phyloP scores from a whole-genome alignment of 371 early-diverging fungal species.

The Mucor circinelloides region DNA sequence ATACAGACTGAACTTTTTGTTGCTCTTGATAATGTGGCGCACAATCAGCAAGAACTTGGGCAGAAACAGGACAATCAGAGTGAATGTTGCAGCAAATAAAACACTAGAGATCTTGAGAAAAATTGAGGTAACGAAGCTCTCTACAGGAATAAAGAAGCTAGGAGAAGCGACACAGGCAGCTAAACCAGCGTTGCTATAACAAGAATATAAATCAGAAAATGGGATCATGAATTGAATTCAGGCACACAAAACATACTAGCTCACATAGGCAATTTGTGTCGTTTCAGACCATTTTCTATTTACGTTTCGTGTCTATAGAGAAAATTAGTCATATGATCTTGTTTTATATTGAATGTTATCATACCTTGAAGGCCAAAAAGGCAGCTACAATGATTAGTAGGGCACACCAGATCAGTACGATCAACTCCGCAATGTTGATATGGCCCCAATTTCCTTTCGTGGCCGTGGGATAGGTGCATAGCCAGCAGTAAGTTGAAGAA shows the following conservation, averaged over 20 bases:
- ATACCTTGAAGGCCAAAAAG: slow-evolving; percentile 48
- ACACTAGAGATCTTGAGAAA: slow-evolving; percentile 36
- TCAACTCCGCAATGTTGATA: slow-evolving; percentile 23
- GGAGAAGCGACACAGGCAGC: slow-evolving; percentile 34
- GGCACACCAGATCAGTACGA: slow-evolving; percentile 24
- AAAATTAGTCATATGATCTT: not conserved
- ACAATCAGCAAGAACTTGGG: slow-evolving; percentile 34
- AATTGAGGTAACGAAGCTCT: slow-evolving; percentile 23
- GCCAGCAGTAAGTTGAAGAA: slow-evolving; percentile 28
- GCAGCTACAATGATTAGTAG: slow-evolving; percentile 31
- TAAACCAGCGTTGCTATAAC: slow-evolving; percentile 31
- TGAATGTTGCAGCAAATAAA: slow-evolving; percentile 38
- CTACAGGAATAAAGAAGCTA: slow-evolving; percentile 32
- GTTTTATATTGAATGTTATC: not conserved
- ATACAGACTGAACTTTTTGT: slow-evolving; percentile 20
- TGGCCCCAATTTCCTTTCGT: slow-evolving; percentile 20
- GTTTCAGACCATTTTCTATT: slow-evolving; percentile 46
- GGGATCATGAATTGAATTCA: not conserved
- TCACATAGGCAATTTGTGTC: slow-evolving; percentile 48
- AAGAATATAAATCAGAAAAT: slow-evolving; percentile 1
- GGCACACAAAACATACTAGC: slow-evolving; percentile 38
- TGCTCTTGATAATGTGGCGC: slow-evolving; percentile 22
- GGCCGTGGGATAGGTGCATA: slow-evolving; percentile 35
- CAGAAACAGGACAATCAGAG: slow-evolving; percentile 34
- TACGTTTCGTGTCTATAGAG: slow-evolving; percentile 37